Percentiles rank a stretch among this genome's conserved stretches.
Conservation (phyloP, 2,329 filamentous ascomycete species). For the Pyrenophora teres region DNA sequence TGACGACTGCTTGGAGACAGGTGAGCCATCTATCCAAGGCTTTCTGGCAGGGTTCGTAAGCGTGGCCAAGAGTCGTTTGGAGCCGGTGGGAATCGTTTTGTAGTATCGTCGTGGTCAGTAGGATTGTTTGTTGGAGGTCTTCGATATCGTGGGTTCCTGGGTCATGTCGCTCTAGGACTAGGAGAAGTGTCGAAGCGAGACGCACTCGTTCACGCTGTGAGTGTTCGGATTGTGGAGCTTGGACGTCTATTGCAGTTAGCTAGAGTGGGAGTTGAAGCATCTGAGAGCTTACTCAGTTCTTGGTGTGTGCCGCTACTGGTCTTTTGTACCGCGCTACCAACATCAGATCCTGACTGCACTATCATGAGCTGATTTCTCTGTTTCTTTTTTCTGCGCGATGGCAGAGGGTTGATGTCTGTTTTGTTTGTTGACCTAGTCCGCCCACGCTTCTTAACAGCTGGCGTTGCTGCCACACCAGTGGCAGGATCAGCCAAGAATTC, state of each 20-base stretch:
- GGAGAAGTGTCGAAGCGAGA: background rate
- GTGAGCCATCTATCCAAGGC: conserved; percentile 1
- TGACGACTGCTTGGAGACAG: background rate
- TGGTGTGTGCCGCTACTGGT: no score
- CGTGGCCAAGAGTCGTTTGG: background rate
- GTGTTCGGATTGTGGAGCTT: no score
- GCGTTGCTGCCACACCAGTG: background rate
- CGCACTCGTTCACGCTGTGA: no score
- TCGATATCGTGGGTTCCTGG: background rate
- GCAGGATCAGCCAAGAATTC: no score
- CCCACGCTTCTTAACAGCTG: background rate
- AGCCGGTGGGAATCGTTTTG: background rate
- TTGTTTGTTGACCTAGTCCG: background rate
- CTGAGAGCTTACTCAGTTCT: no score
- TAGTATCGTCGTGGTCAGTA: background rate
- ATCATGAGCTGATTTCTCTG: no score
- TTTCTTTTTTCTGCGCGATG: no score
- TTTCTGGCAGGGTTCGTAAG: background rate
- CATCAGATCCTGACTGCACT: no score
- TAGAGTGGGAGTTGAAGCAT: no score
- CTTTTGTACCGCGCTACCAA: no score
- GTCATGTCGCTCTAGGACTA: background rate
- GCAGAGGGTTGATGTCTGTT: no score
- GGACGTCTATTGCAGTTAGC: no score
- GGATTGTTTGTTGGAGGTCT: background rate